Conservation (phyloP, 352 stramenopile genomes). For the Pythium dissotocum region DNA sequence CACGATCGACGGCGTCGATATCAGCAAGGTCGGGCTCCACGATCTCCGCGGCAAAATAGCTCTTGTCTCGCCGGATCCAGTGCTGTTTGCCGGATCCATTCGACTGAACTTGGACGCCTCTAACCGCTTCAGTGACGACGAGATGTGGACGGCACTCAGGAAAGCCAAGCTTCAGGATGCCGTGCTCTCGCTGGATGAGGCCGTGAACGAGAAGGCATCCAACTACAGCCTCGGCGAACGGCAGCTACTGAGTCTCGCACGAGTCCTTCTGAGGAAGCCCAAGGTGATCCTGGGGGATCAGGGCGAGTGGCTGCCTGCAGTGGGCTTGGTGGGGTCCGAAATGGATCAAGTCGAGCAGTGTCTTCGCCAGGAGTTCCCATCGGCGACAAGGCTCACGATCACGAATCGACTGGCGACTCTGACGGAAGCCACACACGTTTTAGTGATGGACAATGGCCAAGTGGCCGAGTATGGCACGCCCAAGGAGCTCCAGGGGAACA, state of each 20-base stretch:
- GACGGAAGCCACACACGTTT: constrained; percentile 93
- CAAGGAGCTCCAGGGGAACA: constrained; percentile 73
- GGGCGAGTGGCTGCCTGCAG: constrained; percentile 6
- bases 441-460: constrained; percentile 94
- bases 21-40: constrained; percentile 35
- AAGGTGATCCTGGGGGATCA: constrained; percentile 44
- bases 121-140: constrained; percentile 50
- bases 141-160: constrained; percentile 36
- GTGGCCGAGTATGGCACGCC: constrained; percentile 89
- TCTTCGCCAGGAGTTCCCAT: constrained; percentile 26
- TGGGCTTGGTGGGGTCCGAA: neutral
- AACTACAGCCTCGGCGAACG: constrained; percentile 94
- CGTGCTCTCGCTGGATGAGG: constrained; percentile 64
- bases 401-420: constrained; percentile 97
- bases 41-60: constrained; percentile 33
- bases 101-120: constrained; percentile 90
- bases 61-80: constrained; percentile 77
- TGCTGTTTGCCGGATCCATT: constrained; percentile 88
- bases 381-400: constrained; percentile 94
- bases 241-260: constrained; percentile 93
- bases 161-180: constrained; percentile 27
- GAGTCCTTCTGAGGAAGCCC: constrained; percentile 83
- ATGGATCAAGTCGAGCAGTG: constrained; percentile 32
- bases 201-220: constrained; percentile 82
- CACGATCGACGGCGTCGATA: constrained; percentile 84